Evolutionary conservation across 2,329 filamentous ascomycete genomes (phyloP), one percentile per base, ranked within the genome.

Genomic region (Diplodia sapinea): DNA sequence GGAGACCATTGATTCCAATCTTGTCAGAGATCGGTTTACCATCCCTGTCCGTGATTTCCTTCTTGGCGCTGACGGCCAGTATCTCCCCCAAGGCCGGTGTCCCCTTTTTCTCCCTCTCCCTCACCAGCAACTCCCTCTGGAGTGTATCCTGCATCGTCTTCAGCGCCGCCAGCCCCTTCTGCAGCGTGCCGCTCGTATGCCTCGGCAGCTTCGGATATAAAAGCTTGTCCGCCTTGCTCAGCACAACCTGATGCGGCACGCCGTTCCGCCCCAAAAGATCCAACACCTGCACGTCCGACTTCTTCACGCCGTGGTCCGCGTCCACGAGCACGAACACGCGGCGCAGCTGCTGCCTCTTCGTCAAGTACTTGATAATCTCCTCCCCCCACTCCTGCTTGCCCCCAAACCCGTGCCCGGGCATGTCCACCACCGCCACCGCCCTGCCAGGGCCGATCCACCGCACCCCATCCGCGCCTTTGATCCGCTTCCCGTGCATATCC

Each of bases 331-430:
- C 77, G 72, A 90, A 92, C 0, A 85, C 86, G 65, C 87, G 79
- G 11, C 86, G 81, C 52, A 90, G 80, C 79, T 91, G 87, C 73
- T 85, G 87, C 69, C 89, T 82, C 52, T 82, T 81, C 70, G 82
- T 80, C 38, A 92, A 76, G 77, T 90, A 91, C 75, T 90, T 91
- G 80, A 91, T 82, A 69, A 91, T 89, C 76, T 91, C 87, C 29
- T 77, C 74, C 0, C 89, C 89, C 88, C 89, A 91, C 72, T 87
- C 85, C 9, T 81, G 76, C 40, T 84, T 78, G 73, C 86, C 88
- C 1, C 85, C 88, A 67, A 86, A 83, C 4, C 89, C 89, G 73
- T 92, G 92, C 0, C 89, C 89, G 1, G 89, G 90, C 85, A 90
- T 90, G 75, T 92, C 89, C 23, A 92, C 81, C 40, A 92, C 82